phyloP scores from a whole-genome alignment of 2,329 filamentous ascomycete species.

The Chaetomiaceae sp. region DNA sequence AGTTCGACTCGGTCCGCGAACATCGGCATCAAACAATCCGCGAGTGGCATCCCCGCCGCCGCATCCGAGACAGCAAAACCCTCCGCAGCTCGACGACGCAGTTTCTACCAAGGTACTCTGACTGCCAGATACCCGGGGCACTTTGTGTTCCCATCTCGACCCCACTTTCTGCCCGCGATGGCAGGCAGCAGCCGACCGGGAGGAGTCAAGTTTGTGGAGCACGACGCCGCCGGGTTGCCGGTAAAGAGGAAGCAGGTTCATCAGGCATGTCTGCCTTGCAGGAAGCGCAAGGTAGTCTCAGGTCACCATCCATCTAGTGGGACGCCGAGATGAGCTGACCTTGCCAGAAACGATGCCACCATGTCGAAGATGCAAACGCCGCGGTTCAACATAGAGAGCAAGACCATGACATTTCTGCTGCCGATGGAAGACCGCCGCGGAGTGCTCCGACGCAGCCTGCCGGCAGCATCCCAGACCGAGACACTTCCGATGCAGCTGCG shows the following conservation, averaged over 20 bases:
- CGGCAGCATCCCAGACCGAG: constrained; percentile 2
- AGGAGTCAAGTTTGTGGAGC: constrained; percentile 53
- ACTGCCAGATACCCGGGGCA: too few species aligned
- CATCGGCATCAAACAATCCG: background rate
- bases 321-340: background rate
- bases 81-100: too few species aligned
- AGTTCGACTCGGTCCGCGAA: too few species aligned
- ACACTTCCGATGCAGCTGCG: constrained; percentile 21
- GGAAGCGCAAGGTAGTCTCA: constrained; percentile 48
- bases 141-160: too few species aligned
- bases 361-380: background rate
- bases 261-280: constrained; percentile 53
- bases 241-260: constrained; percentile 57
- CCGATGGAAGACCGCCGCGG: background rate
- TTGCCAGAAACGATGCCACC: constrained; percentile 12
- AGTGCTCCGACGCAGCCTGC: too few species aligned
- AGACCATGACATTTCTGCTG: background rate
- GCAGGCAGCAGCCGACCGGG: constrained; percentile 9
- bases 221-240: constrained; percentile 50
- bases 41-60: too few species aligned
- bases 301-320: too few species aligned
- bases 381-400: background rate
- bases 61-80: too few species aligned
- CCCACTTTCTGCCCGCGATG: too few species aligned
- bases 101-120: too few species aligned